Base-by-base conservation (phyloP, 2,329 filamentous ascomycete species). In the Ophiostoma fasciatum region DNA sequence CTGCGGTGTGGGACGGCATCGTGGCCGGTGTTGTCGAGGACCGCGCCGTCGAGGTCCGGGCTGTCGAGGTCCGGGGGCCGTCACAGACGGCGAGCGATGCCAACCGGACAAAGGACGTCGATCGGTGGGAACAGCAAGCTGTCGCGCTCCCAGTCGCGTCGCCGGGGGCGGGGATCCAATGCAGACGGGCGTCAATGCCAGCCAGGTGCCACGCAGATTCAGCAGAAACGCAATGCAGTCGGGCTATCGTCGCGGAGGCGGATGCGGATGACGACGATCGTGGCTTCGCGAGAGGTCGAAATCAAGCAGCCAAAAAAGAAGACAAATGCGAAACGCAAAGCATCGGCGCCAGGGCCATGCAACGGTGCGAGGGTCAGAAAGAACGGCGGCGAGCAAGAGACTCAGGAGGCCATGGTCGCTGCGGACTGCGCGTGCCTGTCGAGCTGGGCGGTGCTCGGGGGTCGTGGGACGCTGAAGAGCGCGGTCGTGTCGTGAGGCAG, bases 1-100 rank as follows among this genome's bases (percentile, higher is more conserved):
- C 48, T 55, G 51, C 57, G 59, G 27, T 14, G 11, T 28, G 27
- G 27, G 27, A 28, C 27, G 27, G 27, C 13, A 21, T 28, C 28
- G 12, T 32, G 21, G 22, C 17, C 30, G n/a, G 21, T 22, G 19
- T 7, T 12, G 29, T 21, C 12, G 3, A 19, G 14, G 31, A n/a
- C n/a, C 10, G 20, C 23, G 14, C 13, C 20, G 31, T 23, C 18
- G n/a, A 21, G 29, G 7, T 14, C n/a, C 11, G 7, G 20, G 31
- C 17, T 7, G 21, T 61, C 17, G 20, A 21, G 20, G 27, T 26
- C 21, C 28, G 19, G 22, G 19, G 18, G 35, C 15, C 22, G 28
- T n/a, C 15, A 28, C 11, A 9, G 35, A 17, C 8, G 14, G 31
- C 31, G 31, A 32, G 4, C 14, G 6, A 14, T 28, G 27, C n/a